Base-by-base conservation (phyloP, 2,329 filamentous ascomycete genomes). In the Trichoderma arundinaceum region DNA sequence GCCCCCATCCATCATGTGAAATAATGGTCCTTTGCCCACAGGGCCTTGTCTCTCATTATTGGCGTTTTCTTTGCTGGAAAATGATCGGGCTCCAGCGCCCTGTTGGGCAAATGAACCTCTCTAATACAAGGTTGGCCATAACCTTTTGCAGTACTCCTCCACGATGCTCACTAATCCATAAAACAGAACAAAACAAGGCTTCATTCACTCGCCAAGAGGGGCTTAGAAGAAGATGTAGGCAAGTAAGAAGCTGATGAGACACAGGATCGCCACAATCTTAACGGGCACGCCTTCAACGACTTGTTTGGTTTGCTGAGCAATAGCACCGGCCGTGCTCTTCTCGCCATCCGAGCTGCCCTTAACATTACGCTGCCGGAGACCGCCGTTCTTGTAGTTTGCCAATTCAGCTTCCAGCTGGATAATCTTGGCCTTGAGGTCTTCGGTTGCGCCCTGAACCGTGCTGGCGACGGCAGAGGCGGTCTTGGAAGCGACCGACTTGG, bases 161-260 rank as follows among this genome's bases (percentile, higher is more conserved):
- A 35, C 60, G 12, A 28, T 35, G 19, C 44, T 28, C 19, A 39
- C 22, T 28, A 52, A 6, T 17, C 33, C 7, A 28, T 35, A 49
- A 49, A 32, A 17, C 35, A 61, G 33, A n/a, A 15, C 17, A 49
- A 49, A 32, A 17, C 35, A 61, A 43, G 13, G 22, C 17, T 8
- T 49, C n/a, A 6, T 41, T 57, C 61, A 2, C 33, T 41, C 28
- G 28, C 38, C 22, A 52, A 54, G 12, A 43, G 33, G 28, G 33
- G 28, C 64, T 84, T 88, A 99, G 80, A 99, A 99, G 83, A 99
- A 93, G 78, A 98, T 87, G 80, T 97, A 99, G 64, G 93, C 95
- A 72, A 98, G 86, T 75, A 99, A 80, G 82, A 99, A 99, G 82
- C 92, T 94, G 69, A 96, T 73, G 73, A 99, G 82, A 76, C 94